phyloP scores from a whole-genome alignment of 441 rosid species.

The Populus hybrid region DNA sequence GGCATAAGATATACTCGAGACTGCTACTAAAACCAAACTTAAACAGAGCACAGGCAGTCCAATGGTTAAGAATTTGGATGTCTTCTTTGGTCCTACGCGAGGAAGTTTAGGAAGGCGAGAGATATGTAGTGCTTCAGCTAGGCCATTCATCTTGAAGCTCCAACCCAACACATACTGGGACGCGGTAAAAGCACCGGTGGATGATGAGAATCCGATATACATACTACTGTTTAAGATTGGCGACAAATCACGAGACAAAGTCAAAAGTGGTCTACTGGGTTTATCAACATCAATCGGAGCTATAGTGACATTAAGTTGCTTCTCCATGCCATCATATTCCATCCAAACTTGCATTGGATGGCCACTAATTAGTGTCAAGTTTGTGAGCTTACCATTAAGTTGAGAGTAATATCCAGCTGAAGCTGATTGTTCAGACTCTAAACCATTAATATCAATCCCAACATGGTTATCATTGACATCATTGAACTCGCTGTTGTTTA shows the following conservation, averaged over 20 bases:
- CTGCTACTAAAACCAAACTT: neutral
- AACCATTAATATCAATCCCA: slow-evolving; percentile 38
- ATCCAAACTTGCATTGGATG: slow-evolving; percentile 44
- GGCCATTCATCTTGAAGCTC: slow-evolving; percentile 34
- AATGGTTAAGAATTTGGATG: slow-evolving; percentile 16
- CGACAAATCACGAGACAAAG: slow-evolving; percentile 22
- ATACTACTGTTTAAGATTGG: slow-evolving; percentile 5
- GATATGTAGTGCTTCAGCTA: slow-evolving; percentile 20
- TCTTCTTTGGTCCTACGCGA: slow-evolving; percentile 14
- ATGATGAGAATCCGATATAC: slow-evolving; percentile 44
- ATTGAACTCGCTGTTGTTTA: slow-evolving; percentile 9
- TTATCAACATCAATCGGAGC: slow-evolving; percentile 23
- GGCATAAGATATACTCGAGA: neutral
- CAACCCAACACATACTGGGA: slow-evolving; percentile 40
- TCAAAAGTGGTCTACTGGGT: slow-evolving; percentile 30
- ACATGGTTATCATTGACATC: slow-evolving; percentile 40
- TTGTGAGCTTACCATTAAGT: neutral
- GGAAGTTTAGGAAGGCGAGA: slow-evolving; percentile 38
- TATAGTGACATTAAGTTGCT: slow-evolving; percentile 26
- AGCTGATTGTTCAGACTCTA: slow-evolving; percentile 16
- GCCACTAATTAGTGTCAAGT: slow-evolving; percentile 31
- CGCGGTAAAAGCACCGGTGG: slow-evolving; percentile 22
- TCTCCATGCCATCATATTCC: slow-evolving; percentile 41
- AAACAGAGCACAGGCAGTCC: no score
- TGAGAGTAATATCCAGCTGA: slow-evolving; percentile 20